Evolutionary conservation across 192 early-diverging fungal species (phyloP).

Genomic region (Entomortierella chlamydospora): DNA sequence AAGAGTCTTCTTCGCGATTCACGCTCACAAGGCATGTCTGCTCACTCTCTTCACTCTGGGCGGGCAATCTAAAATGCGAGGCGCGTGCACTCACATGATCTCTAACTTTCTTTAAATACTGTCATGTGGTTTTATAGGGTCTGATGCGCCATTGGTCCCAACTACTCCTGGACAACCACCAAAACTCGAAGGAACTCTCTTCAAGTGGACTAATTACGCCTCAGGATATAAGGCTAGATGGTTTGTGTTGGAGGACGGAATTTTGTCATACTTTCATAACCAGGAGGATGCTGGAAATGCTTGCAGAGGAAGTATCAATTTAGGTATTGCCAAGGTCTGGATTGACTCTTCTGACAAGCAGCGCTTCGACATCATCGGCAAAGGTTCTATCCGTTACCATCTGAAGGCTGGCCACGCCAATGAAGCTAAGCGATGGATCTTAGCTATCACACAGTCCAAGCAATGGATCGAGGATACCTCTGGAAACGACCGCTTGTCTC

Average conservation of each 20-base stretch:
- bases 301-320: constrained; percentile 84
- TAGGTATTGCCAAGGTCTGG: constrained; percentile 74
- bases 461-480: constrained; percentile 68
- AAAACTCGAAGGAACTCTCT: constrained; percentile 69
- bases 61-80: no score
- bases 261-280: constrained; percentile 86
- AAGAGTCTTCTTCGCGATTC: constrained; percentile 60
- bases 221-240: constrained; percentile 83
- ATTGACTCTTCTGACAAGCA: constrained; percentile 72
- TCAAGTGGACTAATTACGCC: constrained; percentile 92
- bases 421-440: constrained; percentile 87
- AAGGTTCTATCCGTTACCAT: constrained; percentile 78
- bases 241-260: constrained; percentile 85
- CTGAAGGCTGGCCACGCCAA: constrained; percentile 73
- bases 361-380: constrained; percentile 83
- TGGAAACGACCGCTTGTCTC: constrained; percentile 51
- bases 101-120: no score
- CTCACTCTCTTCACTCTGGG: background rate
- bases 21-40: constrained; percentile 34
- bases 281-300: constrained; percentile 79
- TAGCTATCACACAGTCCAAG: constrained; percentile 81
- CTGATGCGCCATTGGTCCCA: constrained; percentile 61
- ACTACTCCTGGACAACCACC: constrained; percentile 70
- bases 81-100: no score
- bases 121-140: constrained; percentile 54